A percentile compares a stretch with the other conserved stretches of the same genome.
Evolutionary conservation across 73 alveolate genomes (phyloP).

Genomic region (Effrenium voratum): DNA sequence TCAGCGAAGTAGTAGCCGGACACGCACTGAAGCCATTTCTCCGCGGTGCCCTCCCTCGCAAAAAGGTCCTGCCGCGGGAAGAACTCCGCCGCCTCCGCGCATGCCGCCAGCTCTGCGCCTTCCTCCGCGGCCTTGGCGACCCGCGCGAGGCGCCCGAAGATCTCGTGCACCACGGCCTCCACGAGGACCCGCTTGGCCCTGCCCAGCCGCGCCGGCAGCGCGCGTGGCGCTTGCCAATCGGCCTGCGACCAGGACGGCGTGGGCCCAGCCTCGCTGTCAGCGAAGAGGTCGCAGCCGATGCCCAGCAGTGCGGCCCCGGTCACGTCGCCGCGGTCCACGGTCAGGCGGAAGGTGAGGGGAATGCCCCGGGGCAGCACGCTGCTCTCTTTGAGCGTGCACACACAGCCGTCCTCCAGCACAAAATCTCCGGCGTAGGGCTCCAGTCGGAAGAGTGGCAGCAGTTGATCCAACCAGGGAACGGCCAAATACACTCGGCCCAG

Average conservation of each 20-base stretch:
- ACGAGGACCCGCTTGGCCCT: not conserved
- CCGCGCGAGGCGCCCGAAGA: conserved; percentile 30
- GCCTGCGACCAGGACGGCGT: not conserved
- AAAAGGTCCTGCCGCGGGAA: not conserved
- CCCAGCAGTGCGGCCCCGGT: not conserved
- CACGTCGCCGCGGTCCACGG: not conserved
- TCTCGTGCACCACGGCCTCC: not conserved
- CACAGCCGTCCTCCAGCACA: not conserved
- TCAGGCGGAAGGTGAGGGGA: not conserved
- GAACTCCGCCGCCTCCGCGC: not conserved
- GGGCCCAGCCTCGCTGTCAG: not conserved
- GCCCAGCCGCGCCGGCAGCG: too few species aligned
- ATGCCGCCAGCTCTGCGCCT: not conserved
- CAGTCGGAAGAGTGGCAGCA: conserved; percentile 3
- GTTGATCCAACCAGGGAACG: not conserved
- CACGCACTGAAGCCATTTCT: conserved; percentile 52
- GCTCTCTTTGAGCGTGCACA: too few species aligned
- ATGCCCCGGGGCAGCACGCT: conserved; percentile 18
- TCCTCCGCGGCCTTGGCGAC: not conserved
- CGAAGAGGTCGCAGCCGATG: conserved; percentile 30
- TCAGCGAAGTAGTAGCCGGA: conserved; percentile 38
- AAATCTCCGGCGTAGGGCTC: not conserved
- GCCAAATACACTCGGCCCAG: conserved; percentile 39
- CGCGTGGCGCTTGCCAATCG: too few species aligned
- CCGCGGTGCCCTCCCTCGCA: conserved; percentile 9